phyloP scores from a whole-genome alignment of 1,139 yeast species.

The Magnusiomyces suaveolens region DNA sequence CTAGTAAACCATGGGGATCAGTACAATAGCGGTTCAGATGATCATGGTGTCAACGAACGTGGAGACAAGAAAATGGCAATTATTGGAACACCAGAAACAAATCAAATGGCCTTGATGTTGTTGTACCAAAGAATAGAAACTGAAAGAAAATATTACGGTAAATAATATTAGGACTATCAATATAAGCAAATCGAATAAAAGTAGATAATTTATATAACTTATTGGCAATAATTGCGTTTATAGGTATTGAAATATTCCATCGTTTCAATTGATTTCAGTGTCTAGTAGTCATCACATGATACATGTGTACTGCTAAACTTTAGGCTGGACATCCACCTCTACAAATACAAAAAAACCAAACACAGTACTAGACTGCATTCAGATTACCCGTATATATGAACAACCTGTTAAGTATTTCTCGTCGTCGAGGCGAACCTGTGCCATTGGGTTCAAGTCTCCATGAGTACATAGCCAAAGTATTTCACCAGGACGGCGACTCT shows the following conservation, averaged over 20 bases:
- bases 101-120: conserved; percentile 28
- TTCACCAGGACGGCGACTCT: conserved; percentile 53
- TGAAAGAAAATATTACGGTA: conserved; percentile 14
- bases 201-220: no score
- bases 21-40: conserved; percentile 7
- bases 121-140: conserved; percentile 24
- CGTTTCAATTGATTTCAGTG: no score
- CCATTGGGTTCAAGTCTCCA: conserved; percentile 41
- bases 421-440: conserved; percentile 42
- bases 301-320: no score
- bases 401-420: conserved; percentile 37
- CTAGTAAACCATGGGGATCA: conserved; percentile 12
- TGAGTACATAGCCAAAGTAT: conserved; percentile 47
- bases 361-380: no score
- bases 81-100: conserved; percentile 57
- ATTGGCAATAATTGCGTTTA: neutral
- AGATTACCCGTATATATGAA: no score
- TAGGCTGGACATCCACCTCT: no score
- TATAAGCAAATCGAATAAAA: no score
- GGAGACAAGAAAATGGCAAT: conserved; percentile 36
- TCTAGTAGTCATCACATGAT: no score
- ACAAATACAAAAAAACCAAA: no score
- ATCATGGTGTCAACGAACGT: conserved; percentile 17
- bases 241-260: no score
- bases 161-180: neutral